Evolutionary conservation across 345 rosid species (phyloP).

Genomic region (Isatis tinctoria): DNA sequence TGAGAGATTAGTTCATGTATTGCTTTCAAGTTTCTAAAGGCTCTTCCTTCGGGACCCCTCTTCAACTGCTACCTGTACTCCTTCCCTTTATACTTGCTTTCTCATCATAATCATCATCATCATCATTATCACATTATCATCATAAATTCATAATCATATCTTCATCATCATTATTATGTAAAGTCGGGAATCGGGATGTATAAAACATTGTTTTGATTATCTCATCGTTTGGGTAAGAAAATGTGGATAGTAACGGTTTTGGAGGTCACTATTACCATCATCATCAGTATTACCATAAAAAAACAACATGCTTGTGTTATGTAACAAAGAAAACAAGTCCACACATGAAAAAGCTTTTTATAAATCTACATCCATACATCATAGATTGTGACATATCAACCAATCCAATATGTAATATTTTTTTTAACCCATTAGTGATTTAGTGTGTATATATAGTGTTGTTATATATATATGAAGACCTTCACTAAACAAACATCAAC

Average conservation of each 20-base stretch:
- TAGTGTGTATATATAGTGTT: not conserved
- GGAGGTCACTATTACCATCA: not conserved
- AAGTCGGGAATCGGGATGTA: not conserved
- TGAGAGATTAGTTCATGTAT: not conserved
- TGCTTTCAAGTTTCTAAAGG: not conserved
- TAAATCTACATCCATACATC: not conserved
- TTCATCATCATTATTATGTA: not conserved
- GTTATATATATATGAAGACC: not conserved
- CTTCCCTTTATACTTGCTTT: not conserved
- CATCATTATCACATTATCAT: not conserved
- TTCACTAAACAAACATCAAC: not conserved
- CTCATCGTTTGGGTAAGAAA: not conserved
- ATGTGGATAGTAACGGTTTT: not conserved
- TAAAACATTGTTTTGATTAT: not conserved
- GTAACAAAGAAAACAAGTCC: not conserved
- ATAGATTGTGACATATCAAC: not conserved
- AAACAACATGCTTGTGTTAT: slow-evolving; percentile 1
- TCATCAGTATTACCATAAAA: not conserved
- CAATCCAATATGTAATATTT: not conserved
- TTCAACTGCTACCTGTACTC: not conserved
- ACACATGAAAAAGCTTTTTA: not conserved
- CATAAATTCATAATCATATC: not conserved
- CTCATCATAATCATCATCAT: not conserved
- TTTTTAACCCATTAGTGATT: not conserved
- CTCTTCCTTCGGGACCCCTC: not conserved